Evolutionary conservation across 2,329 filamentous ascomycete genomes (phyloP).

Genomic region (Pseudogymnoascus sp.): DNA sequence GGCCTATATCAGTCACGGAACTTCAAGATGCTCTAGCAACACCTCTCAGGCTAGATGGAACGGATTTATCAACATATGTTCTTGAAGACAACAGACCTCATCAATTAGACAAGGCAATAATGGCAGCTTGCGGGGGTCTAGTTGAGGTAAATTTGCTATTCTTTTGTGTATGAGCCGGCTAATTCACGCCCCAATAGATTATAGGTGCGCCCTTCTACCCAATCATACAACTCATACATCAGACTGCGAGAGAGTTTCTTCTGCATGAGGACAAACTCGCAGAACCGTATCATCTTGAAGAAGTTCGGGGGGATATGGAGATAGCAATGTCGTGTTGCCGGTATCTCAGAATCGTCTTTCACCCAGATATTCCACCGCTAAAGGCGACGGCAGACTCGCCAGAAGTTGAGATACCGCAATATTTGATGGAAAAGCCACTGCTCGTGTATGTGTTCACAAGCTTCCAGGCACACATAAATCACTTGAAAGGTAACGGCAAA

Average conservation of each 20-base stretch:
- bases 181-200: not conserved
- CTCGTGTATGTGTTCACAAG: not conserved
- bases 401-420: not conserved
- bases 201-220: not conserved
- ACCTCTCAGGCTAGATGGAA: not conserved
- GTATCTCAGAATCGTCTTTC: not conserved
- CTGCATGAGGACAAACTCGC: not conserved
- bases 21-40: not conserved
- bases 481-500: not conserved
- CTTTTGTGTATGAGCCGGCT: not conserved
- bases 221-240: conserved; percentile 11
- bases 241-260: conserved; percentile 11
- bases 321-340: not conserved
- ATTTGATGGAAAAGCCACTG: not conserved
- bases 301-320: not conserved
- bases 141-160: not conserved
- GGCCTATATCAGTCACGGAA: not conserved
- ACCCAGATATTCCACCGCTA: not conserved
- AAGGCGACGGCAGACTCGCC: not conserved
- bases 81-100: not conserved
- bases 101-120: not conserved
- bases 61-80: not conserved
- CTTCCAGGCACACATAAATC: not conserved
- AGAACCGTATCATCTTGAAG: not conserved
- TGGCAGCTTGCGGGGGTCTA: not conserved